Evolutionary conservation across 106 monocot genomes (phyloP).

Genomic region (Dendrobium huoshanense): DNA sequence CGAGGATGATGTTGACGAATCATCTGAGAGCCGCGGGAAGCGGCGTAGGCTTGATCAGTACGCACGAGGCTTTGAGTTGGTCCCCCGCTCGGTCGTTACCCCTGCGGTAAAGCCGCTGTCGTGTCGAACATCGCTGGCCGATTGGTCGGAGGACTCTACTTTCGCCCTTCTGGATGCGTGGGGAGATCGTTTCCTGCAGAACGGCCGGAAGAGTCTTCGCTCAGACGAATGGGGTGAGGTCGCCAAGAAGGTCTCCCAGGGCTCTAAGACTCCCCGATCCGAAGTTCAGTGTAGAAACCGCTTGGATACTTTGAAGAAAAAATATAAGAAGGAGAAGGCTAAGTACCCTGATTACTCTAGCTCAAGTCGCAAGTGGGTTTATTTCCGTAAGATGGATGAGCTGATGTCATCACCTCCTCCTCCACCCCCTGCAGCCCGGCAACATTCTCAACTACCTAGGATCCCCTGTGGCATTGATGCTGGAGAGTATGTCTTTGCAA

Average conservation of each 20-base stretch:
- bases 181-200: conserved; percentile 70
- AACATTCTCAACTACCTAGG: conserved; percentile 21
- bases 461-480: conserved; percentile 54
- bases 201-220: conserved; percentile 67
- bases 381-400: conserved; percentile 72
- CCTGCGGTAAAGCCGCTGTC: conserved; percentile 1
- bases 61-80: conserved; percentile 77
- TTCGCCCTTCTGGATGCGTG: conserved; percentile 83
- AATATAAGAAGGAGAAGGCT: conserved; percentile 90
- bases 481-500: conserved; percentile 51
- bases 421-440: conserved; percentile 3
- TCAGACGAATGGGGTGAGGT: conserved; percentile 93
- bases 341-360: conserved; percentile 21
- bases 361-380: conserved; percentile 51
- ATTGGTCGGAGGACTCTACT: conserved; percentile 89
- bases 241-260: conserved; percentile 50
- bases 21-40: conserved; percentile 60
- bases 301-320: conserved; percentile 79
- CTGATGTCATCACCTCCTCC: conserved; percentile 42
- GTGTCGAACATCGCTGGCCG: conserved; percentile 25
- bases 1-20: conserved; percentile 19
- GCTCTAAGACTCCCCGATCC: conserved; percentile 33
- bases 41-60: conserved; percentile 53
- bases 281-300: conserved; percentile 80
- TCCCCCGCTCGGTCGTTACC: conserved; percentile 35